These are phyloP conservation scores for Sporothrix brasiliensis DNA, from an alignment of 2,329 filamentous ascomycete genomes.

Conservation along the genomic window DNA sequence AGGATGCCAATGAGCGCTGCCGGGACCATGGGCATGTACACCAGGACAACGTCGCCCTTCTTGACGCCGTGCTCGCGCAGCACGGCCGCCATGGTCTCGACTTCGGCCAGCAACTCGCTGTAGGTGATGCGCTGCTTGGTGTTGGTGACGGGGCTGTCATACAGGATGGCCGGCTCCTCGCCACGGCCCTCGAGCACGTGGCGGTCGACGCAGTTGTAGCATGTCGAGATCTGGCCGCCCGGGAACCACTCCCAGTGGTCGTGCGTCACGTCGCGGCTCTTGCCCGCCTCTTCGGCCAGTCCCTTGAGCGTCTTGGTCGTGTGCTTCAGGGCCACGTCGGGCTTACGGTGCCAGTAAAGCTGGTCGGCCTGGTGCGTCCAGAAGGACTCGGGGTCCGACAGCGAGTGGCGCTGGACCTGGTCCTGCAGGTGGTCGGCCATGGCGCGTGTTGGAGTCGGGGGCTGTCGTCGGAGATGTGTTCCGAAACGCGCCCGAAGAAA, in stretches of 20 bases:
- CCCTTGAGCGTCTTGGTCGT: slow-evolving; percentile 62
- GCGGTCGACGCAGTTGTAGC: slow-evolving; percentile 87
- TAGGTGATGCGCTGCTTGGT: slow-evolving; percentile 76
- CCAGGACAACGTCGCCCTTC: slow-evolving; percentile 82
- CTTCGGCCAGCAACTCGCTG: slow-evolving; percentile 71
- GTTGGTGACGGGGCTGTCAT: slow-evolving; percentile 82
- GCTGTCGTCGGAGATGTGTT: not conserved
- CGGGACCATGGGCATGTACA: slow-evolving; percentile 98
- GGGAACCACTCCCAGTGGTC: slow-evolving; percentile 89
- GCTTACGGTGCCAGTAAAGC: slow-evolving; percentile 79
- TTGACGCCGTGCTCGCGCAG: slow-evolving; percentile 78
- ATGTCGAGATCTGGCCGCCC: slow-evolving; percentile 84
- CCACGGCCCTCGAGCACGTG: slow-evolving; percentile 83
- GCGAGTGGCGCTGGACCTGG: slow-evolving; percentile 58
- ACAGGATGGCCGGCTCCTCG: slow-evolving; percentile 73
- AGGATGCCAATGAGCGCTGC: slow-evolving; percentile 84
- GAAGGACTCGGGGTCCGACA: slow-evolving; percentile 70
- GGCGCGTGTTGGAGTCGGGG: slow-evolving; percentile 16
- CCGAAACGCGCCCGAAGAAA: not conserved
- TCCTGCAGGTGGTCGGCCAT: slow-evolving; percentile 53
- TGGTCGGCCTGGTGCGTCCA: slow-evolving; percentile 75
- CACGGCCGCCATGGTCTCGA: slow-evolving; percentile 79
- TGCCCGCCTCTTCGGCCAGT: slow-evolving; percentile 29
- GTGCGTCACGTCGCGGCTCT: slow-evolving; percentile 64
- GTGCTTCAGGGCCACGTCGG: slow-evolving; percentile 62